A percentile compares a stretch with the other conserved stretches of the same genome.
phyloP scores from a whole-genome alignment of 768 basidiomycete genomes.

The Mycena galopus region DNA sequence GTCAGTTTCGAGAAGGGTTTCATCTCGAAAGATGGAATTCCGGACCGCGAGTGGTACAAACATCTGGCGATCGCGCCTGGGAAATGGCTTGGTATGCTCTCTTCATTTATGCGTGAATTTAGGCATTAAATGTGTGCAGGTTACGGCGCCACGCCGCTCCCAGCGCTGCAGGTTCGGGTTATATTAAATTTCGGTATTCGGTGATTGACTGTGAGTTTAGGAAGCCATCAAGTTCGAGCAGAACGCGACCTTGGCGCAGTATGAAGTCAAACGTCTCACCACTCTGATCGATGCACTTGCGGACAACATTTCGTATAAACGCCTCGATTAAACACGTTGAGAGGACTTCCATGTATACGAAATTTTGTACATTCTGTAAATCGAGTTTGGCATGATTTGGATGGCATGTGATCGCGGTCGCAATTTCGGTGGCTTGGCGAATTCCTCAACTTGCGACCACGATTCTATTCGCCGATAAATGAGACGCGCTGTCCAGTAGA shows the following conservation, averaged over 20 bases:
- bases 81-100: conserved; percentile 78
- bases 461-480: neutral
- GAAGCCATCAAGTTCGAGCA: conserved; percentile 82
- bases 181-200: neutral
- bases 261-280: conserved; percentile 71
- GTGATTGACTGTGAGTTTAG: neutral
- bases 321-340: neutral
- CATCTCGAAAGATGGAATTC: conserved; percentile 81
- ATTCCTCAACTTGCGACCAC: neutral
- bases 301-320: conserved; percentile 45
- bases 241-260: conserved; percentile 68
- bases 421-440: neutral
- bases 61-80: conserved; percentile 91
- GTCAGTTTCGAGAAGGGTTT: conserved; percentile 83
- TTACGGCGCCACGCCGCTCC: conserved; percentile 89
- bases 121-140: conserved; percentile 54
- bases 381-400: neutral
- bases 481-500: neutral
- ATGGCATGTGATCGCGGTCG: neutral
- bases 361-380: neutral
- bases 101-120: neutral
- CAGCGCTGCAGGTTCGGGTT: conserved; percentile 66
- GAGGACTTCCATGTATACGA: neutral
- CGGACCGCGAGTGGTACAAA: conserved; percentile 87
- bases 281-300: conserved; percentile 68